Percentiles rank a stretch among this genome's conserved stretches.
phyloP scores from a whole-genome alignment of 108 stramenopile species.

The Skeletonema grethae region DNA sequence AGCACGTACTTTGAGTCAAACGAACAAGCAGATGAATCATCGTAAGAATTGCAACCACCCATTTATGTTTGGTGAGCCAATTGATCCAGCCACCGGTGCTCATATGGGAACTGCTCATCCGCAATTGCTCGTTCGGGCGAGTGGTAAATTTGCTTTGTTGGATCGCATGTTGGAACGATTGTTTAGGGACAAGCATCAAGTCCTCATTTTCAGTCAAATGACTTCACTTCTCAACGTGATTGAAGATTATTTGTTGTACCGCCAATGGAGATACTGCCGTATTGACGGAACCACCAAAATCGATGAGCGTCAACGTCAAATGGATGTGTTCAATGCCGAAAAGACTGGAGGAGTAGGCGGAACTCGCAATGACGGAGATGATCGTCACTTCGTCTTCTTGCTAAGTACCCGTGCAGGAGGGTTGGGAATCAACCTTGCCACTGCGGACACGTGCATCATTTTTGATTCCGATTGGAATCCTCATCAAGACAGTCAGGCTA shows the following conservation, averaged over 20 bases:
- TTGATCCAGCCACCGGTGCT: slow-evolving; percentile 76
- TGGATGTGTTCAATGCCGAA: slow-evolving; percentile 94
- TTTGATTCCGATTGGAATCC: slow-evolving; percentile 99
- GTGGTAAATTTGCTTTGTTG: slow-evolving; percentile 96
- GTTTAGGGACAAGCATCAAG: slow-evolving; percentile 93
- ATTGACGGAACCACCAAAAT: slow-evolving; percentile 97
- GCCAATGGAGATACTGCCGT: slow-evolving; percentile 89
- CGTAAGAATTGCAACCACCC: slow-evolving; percentile 97
- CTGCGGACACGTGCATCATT: slow-evolving; percentile 98
- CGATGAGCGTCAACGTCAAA: slow-evolving; percentile 93
- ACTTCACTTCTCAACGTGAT: slow-evolving; percentile 92
- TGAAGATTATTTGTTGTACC: slow-evolving; percentile 91
- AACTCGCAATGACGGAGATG: slow-evolving; percentile 65
- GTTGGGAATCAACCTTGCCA: slow-evolving; percentile 93
- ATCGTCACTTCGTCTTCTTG: slow-evolving; percentile 90
- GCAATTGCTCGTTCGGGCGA: slow-evolving; percentile 85
- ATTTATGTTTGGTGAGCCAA: slow-evolving; percentile 95
- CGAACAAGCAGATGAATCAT: slow-evolving; percentile 95
- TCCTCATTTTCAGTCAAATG: slow-evolving; percentile 99
- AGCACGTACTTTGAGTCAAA: slow-evolving; percentile 82
- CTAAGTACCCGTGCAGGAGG: slow-evolving; percentile 97
- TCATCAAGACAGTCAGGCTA: slow-evolving; percentile 90
- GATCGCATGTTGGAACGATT: slow-evolving; percentile 95
- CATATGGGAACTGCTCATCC: slow-evolving; percentile 90
- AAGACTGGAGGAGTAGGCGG: slow-evolving; percentile 72